Evolutionary conservation across 2,329 filamentous ascomycete genomes (phyloP), one percentile per base, ranked within the genome.

Genomic region (Coniochaeta sp.): DNA sequence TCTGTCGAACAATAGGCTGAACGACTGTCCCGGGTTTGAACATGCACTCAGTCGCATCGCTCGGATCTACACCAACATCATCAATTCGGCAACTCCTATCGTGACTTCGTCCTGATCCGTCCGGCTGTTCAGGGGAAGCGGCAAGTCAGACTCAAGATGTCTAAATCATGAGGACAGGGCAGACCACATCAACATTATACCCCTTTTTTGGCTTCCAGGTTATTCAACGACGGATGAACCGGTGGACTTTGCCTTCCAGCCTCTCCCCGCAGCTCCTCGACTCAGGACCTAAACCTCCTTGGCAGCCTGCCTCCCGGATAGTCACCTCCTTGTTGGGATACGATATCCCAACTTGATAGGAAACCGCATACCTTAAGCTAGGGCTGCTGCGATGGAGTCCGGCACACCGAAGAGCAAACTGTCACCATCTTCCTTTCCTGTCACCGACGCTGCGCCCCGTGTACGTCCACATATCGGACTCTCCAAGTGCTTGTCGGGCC

Each of bases 301-400:
- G 38, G 38, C 20, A 42, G 20, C 18, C 8, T 42, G 38, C n/a
- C 22, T 26, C 20, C 8, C n/a, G 38, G 38, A 42, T 22, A 40
- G 35, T 12, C 35, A 22, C 35, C n/a, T n/a, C n/a, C n/a, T 40
- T 40, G 12, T 22, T n/a, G 35, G 18, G 24, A 12, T 22, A 40
- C 35, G 35, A 40, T 26, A 42, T 22, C 18, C 26, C 10, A 22
- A 4, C 38, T 18, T 14, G 38, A n/a, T 26, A 42, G 38, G 38
- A 42, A 42, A 42, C 38, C 9, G 22, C 38, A 22, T 26, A 42
- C 38, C 20, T 18, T 48, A 18, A n/a, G 13, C 30, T 20, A 7
- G 20, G 28, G 28, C 33, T 51, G 60, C 57, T 59, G 57, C 56
- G 56, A 61, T 63, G 58, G 60, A 61, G 58, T 55, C 50, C 53